Percentiles rank a stretch among this genome's conserved stretches.
Evolutionary conservation across 176 grass and related monocot genomes (phyloP).

Genomic region (Lolium multiflorum): DNA sequence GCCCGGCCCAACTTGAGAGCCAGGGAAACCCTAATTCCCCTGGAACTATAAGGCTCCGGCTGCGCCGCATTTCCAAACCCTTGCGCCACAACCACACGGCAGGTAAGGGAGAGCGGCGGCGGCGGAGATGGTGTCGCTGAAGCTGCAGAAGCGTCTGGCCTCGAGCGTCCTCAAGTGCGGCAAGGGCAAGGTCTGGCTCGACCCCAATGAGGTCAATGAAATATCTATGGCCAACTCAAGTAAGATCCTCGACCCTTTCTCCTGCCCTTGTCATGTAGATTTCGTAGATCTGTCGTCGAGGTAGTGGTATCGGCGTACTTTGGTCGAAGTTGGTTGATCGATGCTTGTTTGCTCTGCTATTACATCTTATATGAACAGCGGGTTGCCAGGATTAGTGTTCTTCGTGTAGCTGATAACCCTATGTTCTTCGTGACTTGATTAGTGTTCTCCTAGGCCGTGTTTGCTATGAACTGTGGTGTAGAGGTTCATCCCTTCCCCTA

Average conservation of each 20-base stretch:
- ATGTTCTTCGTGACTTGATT: no score
- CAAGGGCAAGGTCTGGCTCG: conserved; percentile 77
- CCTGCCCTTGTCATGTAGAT: neutral
- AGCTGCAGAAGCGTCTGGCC: conserved; percentile 67
- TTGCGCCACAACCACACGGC: conserved; percentile 11
- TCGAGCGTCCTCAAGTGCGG: conserved; percentile 71
- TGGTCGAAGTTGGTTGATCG: neutral
- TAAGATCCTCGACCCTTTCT: conserved; percentile 21
- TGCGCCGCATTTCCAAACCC: conserved; percentile 1
- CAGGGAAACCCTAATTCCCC: conserved; percentile 11
- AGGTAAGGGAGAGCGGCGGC: conserved; percentile 38
- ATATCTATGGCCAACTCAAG: conserved; percentile 79
- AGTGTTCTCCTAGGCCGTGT: no score
- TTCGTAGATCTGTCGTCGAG: neutral
- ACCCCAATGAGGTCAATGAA: conserved; percentile 78
- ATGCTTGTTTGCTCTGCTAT: neutral
- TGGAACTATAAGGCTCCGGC: conserved; percentile 4
- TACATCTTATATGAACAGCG: neutral
- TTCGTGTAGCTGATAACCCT: neutral
- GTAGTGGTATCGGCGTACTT: neutral
- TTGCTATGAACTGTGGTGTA: neutral
- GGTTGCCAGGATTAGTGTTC: neutral
- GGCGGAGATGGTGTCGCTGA: conserved; percentile 61
- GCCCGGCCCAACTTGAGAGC: neutral
- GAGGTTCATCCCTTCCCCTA: neutral